Percentiles rank a stretch among this genome's conserved stretches.
Evolutionary conservation across 768 basidiomycete genomes (phyloP).

Genomic region (Gelatoporia subvermispora): DNA sequence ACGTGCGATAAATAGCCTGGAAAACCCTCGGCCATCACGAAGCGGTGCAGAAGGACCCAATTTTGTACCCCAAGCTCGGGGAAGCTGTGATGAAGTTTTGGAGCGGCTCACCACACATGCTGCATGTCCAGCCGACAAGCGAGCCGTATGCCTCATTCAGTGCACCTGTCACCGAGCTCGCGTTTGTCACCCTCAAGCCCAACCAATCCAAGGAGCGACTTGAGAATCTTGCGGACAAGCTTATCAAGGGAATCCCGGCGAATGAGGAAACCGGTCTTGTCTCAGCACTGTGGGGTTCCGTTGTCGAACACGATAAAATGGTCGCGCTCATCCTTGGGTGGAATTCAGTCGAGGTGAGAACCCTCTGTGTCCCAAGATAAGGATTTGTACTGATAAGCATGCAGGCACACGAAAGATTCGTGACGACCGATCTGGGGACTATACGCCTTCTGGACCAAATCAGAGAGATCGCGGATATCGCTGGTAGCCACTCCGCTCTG

Average conservation of each 20-base stretch:
- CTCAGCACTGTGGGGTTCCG: constrained; percentile 7
- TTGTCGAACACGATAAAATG: constrained; percentile 2
- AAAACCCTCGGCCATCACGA: constrained; percentile 4
- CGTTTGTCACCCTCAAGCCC: constrained; percentile 3
- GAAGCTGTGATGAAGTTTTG: not conserved
- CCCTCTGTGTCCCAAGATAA: too few relatives aligned
- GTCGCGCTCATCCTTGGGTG: constrained; percentile 8
- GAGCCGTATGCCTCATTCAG: constrained; percentile 9
- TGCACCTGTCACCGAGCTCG: constrained; percentile 11
- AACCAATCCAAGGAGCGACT: constrained; percentile 3
- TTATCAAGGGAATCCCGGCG: not conserved
- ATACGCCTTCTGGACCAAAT: constrained; percentile 1
- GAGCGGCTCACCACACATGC: not conserved
- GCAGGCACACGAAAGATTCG: constrained; percentile 6
- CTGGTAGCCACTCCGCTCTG: not conserved
- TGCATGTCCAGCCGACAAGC: constrained; percentile 5
- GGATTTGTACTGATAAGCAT: not conserved
- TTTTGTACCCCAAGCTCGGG: constrained; percentile 7
- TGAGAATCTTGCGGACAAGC: constrained; percentile 1
- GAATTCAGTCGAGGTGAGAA: constrained; percentile 10
- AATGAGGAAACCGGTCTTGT: not conserved
- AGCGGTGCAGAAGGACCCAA: not conserved
- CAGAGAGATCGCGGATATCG: constrained; percentile 3
- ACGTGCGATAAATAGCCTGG: constrained; percentile 8
- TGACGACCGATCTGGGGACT: not conserved